Percentiles rank a stretch among this genome's conserved stretches.
phyloP scores from a whole-genome alignment of 495 filamentous ascomycete genomes.

The Cercophora sp. region DNA sequence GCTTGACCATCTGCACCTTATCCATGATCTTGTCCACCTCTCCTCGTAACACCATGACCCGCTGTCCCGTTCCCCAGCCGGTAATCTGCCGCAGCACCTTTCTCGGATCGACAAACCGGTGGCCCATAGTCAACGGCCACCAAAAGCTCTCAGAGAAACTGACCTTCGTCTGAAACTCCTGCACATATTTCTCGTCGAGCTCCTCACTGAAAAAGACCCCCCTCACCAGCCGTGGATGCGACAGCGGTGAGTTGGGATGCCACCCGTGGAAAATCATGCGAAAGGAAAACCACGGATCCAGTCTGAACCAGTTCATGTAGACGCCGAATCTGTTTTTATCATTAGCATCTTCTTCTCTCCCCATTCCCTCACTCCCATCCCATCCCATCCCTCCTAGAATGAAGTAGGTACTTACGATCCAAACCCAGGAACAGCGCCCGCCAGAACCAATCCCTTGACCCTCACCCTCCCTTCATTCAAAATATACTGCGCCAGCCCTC shows the following conservation, averaged over 20 bases:
- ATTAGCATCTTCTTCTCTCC: constrained; percentile 6
- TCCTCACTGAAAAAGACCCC: constrained; percentile 39
- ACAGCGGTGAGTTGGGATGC: constrained; percentile 47
- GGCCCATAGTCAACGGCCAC: constrained; percentile 43
- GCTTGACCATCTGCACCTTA: constrained; percentile 23
- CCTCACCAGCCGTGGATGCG: constrained; percentile 37
- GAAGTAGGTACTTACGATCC: constrained; percentile 38
- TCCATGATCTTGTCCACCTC: constrained; percentile 29
- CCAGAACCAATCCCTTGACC: constrained; percentile 37
- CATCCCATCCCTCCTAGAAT: too few relatives aligned
- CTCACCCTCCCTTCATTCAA: constrained; percentile 32
- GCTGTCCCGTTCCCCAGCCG: constrained; percentile 19
- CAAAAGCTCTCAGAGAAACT: constrained; percentile 43
- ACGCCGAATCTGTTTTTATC: constrained; percentile 24
- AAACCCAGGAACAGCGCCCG: constrained; percentile 38
- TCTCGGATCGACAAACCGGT: constrained; percentile 32
- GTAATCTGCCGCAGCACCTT: constrained; percentile 35
- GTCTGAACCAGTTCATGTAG: constrained; percentile 40
- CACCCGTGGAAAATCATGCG: constrained; percentile 38
- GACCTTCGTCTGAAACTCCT: constrained; percentile 32
- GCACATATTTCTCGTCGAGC: constrained; percentile 26
- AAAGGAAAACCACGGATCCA: constrained; percentile 42
- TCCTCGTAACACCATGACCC: constrained; percentile 39
- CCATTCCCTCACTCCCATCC: too few relatives aligned
- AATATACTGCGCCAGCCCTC: constrained; percentile 42